phyloP scores from a whole-genome alignment of 768 basidiomycete genomes.

The Kwoniella sp. region DNA sequence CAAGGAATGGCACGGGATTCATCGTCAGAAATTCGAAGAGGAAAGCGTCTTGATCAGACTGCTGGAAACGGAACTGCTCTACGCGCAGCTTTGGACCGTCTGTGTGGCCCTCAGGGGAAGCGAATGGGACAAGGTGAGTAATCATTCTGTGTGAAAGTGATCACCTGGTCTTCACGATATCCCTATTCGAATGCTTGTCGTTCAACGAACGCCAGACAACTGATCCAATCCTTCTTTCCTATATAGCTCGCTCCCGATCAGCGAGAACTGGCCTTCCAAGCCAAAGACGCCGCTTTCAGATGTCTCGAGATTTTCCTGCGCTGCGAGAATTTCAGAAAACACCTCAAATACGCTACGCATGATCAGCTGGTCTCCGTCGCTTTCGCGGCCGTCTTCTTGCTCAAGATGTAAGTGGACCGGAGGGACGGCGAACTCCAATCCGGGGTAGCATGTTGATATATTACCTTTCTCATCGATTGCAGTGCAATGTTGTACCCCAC shows the following conservation, averaged over 20 bases:
- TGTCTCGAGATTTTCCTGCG: constrained; percentile 82
- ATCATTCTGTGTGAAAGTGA: too few species aligned
- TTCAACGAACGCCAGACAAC: not conserved
- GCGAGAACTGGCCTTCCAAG: constrained; percentile 90
- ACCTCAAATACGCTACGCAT: constrained; percentile 71
- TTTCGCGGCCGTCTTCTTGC: constrained; percentile 84
- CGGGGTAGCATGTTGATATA: not conserved
- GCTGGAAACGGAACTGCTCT: constrained; percentile 82
- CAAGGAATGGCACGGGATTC: constrained; percentile 81
- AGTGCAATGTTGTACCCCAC: constrained; percentile 81
- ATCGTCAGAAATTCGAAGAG: constrained; percentile 72
- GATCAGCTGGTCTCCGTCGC: constrained; percentile 89
- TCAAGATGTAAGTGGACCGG: constrained; percentile 67
- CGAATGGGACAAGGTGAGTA: constrained; percentile 76
- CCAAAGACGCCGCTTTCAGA: constrained; percentile 85
- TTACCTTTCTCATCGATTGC: constrained; percentile 9
- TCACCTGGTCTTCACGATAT: not conserved
- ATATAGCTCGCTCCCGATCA: constrained; percentile 81
- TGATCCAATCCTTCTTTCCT: not conserved
- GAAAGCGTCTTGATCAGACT: constrained; percentile 83
- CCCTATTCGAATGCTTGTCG: not conserved
- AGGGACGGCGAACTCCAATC: not conserved
- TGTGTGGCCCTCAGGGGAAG: constrained; percentile 89
- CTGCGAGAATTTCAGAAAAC: constrained; percentile 54
- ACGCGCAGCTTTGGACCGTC: constrained; percentile 92